phyloP scores from a whole-genome alignment of 2,329 filamentous ascomycete species.

The Apiospora marii region DNA sequence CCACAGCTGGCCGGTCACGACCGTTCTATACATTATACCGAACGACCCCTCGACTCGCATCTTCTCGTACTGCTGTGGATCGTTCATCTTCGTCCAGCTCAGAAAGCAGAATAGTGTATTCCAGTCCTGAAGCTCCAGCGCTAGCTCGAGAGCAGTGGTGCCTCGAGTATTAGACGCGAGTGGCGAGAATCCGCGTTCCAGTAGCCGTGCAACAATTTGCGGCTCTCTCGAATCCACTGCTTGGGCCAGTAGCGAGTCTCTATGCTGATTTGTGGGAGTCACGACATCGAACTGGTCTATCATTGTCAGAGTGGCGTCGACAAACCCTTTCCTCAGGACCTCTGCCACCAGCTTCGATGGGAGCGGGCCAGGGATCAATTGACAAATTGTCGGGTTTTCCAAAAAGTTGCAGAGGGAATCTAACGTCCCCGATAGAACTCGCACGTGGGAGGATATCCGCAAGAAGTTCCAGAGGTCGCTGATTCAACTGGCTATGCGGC shows the following conservation, averaged over 20 bases:
- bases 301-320: background rate
- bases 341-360: background rate
- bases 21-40: background rate
- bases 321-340: background rate
- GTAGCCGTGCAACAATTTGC: background rate
- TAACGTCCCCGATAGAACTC: too few species aligned
- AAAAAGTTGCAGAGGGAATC: background rate
- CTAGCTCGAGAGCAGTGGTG: background rate
- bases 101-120: background rate
- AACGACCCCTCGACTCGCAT: background rate
- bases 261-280: background rate
- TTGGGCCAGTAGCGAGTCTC: background rate
- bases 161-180: background rate
- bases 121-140: too few species aligned
- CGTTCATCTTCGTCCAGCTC: background rate
- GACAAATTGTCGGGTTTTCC: background rate
- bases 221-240: background rate
- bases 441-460: background rate
- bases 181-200: background rate
- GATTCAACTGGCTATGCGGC: background rate
- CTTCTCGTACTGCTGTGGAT: background rate
- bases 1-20: background rate
- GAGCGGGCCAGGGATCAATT: background rate
- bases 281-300: background rate
- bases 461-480: background rate